Base-by-base conservation (phyloP, 208 protist genomes). In the Trypanosoma platydactyli region DNA sequence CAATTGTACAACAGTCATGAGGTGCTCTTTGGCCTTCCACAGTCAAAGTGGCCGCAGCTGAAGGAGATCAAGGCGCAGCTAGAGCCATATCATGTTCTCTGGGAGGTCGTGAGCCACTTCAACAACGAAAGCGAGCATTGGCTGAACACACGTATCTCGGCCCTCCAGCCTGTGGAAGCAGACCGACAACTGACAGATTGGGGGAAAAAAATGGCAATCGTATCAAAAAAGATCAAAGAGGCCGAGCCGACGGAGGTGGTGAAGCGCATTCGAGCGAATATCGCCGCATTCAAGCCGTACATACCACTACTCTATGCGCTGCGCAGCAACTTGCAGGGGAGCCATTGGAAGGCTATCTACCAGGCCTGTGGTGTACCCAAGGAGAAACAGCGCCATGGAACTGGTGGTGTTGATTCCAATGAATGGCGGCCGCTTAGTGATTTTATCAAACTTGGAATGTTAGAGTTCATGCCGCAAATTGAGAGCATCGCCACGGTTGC, bases 321-420 rank as follows among this genome's bases (percentile, higher is more conserved):
- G 42, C 88, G 94, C 56, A 97, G 92, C 64, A 97, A 97, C 64
- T 70, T 99, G 33, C 86, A 97, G 67, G 86, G 91, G 12, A 81
- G 77, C n/a, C 97, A 99, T 76, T 98, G 96, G 97, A 79, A 86
- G 20, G 69, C 84, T 55, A 97, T 98, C 67, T 92, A 86, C 58
- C 79, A 95, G 53, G 67, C 72, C 27, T 91, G 94, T 56, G 94
- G 94, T 45, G 72, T 94, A 29, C 79, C 88, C 5, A 81, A 84
- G 33, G 90, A 96, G 68, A 91, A 92, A 72, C 86, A 95, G 58
- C 83, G 80, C 42, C 84, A 90, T 45, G 86, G 86, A 27, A 80
- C 83, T 9, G 86, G 90, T 57, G 89, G 86, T 49, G 80, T 84
- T 40, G 87, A 95, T 71, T 79, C 82, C 61, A 92, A 97, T 64